phyloP scores from a whole-genome alignment of 257 asterid genomes.

The Phtheirospermum japonicum region DNA sequence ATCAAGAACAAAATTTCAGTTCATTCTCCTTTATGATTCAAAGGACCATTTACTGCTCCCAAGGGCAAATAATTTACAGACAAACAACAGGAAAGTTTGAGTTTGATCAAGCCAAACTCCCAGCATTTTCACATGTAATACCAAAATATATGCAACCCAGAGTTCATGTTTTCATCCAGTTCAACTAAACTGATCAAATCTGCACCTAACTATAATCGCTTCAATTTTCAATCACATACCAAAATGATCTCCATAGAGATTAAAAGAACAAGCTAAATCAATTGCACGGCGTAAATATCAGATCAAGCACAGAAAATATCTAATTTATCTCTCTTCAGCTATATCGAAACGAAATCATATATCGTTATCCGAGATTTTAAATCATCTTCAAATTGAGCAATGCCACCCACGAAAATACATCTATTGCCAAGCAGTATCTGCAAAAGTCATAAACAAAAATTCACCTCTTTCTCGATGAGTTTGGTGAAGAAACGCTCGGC shows the following conservation, averaged over 20 bases:
- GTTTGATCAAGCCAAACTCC: conserved; percentile 11
- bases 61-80: conserved; percentile 10
- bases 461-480: conserved; percentile 86
- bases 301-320: conserved; percentile 35
- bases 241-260: conserved; percentile 6
- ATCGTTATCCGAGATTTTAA: background rate
- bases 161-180: conserved; percentile 24
- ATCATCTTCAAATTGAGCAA: conserved; percentile 15
- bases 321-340: conserved; percentile 14
- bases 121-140: background rate
- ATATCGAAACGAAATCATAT: background rate
- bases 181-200: conserved; percentile 23
- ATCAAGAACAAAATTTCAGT: conserved; percentile 8
- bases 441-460: conserved; percentile 6
- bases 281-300: conserved; percentile 15
- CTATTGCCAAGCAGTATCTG: conserved; percentile 1
- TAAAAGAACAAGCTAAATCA: conserved; percentile 5
- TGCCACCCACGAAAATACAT: conserved; percentile 4
- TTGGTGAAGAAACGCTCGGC: conserved; percentile 93
- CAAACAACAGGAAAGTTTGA: background rate
- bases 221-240: background rate
- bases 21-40: conserved; percentile 5
- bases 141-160: conserved; percentile 1
- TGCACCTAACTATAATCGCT: conserved; percentile 20
- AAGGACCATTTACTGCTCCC: conserved; percentile 13